Base-by-base conservation (phyloP, 208 protist species). In the Vickermania ingenoplastis region DNA sequence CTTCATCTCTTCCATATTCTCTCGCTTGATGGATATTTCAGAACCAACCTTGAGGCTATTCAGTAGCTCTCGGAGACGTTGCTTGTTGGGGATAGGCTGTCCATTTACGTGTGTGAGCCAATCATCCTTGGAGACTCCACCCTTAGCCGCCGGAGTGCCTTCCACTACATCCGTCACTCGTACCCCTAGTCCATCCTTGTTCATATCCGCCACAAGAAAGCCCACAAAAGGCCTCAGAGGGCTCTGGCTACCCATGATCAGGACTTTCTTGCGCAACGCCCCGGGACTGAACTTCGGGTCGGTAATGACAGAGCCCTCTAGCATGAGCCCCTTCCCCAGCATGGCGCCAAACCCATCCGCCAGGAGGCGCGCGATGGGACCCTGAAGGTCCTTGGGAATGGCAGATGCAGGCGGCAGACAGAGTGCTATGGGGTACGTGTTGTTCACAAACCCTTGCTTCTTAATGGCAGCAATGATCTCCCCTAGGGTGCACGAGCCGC, bases 221-320 rank as follows among this genome's bases (percentile, higher is more conserved):
- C 87, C 87, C 61, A 94, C 77, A 69, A 91, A 94, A 17, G 87
- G 83, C 76, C 84, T 87, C 54, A 94, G 64, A 24, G 52, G 57
- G 45, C 73, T 65, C 59, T 94, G 87, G 54, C 72, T 67, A 41
- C 75, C 75, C 74, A 89, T 77, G 45, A 94, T 60, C 50, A 94
- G 80, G 29, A 94, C 81, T 59, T 85, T 85, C 53, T 89, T 89
- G 53, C 83, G 75, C 51, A 90, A 70, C 13, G 87, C 81, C 31
- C 80, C 81, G 31, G 87, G 87, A 65, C 77, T 91, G 64, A 94
- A 94, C 65, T 91, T 91, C 5, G 87, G 87, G 69, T 94, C 83
- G 67, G 71, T 91, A 60, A 91, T 86, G 58, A 85, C 77, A 45
- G 83, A 79, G 14, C 87, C 87, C 36, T 94, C 83, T 62, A 94